These are phyloP conservation scores for Boletus rubescentipes DNA, from an alignment of 768 basidiomycete genomes.

Conservation along the genomic window DNA sequence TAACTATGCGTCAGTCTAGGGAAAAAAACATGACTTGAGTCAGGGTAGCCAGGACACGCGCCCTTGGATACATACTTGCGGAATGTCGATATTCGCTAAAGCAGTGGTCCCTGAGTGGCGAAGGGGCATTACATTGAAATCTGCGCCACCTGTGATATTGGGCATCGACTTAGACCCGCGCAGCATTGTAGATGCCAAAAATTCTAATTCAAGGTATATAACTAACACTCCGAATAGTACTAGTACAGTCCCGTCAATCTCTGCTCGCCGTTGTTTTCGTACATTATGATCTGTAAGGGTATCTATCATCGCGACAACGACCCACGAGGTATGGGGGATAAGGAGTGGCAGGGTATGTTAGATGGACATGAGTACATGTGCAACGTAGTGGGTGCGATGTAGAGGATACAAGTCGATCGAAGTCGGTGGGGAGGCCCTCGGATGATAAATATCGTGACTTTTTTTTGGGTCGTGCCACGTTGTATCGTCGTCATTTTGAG, in stretches of 20 bases:
- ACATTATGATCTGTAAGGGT: constrained; percentile 27
- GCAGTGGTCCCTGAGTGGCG: constrained; percentile 26
- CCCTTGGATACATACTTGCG: constrained; percentile 14
- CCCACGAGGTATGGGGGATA: constrained; percentile 12
- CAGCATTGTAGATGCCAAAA: constrained; percentile 23
- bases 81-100: constrained; percentile 17
- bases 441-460: constrained; percentile 28
- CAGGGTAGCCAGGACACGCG: constrained; percentile 19
- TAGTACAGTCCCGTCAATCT: constrained; percentile 33
- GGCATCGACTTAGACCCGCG: not conserved
- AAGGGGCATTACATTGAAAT: constrained; percentile 8
- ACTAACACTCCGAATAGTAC: constrained; percentile 32
- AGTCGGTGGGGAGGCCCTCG: constrained; percentile 7
- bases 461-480: constrained; percentile 21
- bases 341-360: constrained; percentile 16
- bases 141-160: constrained; percentile 13
- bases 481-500: constrained; percentile 29
- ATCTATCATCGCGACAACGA: constrained; percentile 35
- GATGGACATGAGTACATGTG: constrained; percentile 26
- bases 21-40: constrained; percentile 1
- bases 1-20: constrained; percentile 16
- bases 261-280: constrained; percentile 28
- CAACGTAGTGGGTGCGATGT: constrained; percentile 23
- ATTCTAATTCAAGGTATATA: constrained; percentile 38
- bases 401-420: constrained; percentile 30